phyloP scores from a whole-genome alignment of 371 early-diverging fungal genomes.

The Mortierella sp. region DNA sequence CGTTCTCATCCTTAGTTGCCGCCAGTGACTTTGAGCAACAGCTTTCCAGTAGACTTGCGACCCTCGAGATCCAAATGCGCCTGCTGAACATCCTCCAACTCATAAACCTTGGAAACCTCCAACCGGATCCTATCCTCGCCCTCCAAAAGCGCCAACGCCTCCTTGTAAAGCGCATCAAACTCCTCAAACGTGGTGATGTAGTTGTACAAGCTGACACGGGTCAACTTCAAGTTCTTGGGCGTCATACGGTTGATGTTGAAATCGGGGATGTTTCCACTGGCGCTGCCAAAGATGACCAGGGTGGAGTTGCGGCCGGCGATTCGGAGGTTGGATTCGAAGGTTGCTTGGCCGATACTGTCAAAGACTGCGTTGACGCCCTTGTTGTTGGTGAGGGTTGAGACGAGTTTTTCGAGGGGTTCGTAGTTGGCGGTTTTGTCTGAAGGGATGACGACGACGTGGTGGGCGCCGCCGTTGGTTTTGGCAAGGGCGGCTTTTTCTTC shows the following conservation, averaged over 20 bases:
- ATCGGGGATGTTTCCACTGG: constrained; percentile 86
- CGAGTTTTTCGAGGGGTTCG: constrained; percentile 73
- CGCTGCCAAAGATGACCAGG: constrained; percentile 89
- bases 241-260: constrained; percentile 73
- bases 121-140: constrained; percentile 57
- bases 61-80: constrained; percentile 8
- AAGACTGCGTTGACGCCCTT: constrained; percentile 88
- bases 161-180: constrained; percentile 50
- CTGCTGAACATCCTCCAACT: background rate
- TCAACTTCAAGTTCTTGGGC: constrained; percentile 76
- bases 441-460: constrained; percentile 78
- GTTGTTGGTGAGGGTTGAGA: constrained; percentile 78
- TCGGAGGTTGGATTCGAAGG: constrained; percentile 80
- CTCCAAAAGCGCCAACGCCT: constrained; percentile 40
- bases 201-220: constrained; percentile 80
- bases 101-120: background rate
- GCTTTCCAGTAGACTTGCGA: constrained; percentile 4
- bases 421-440: constrained; percentile 37
- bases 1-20: background rate
- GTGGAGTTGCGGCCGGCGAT: constrained; percentile 77
- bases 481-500: constrained; percentile 58
- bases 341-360: constrained; percentile 91
- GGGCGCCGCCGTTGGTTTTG: constrained; percentile 73
- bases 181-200: constrained; percentile 78
- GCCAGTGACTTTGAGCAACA: background rate